Evolutionary conservation across 805 yeast species (phyloP).

Genomic region (Geotrichum ghanense): DNA sequence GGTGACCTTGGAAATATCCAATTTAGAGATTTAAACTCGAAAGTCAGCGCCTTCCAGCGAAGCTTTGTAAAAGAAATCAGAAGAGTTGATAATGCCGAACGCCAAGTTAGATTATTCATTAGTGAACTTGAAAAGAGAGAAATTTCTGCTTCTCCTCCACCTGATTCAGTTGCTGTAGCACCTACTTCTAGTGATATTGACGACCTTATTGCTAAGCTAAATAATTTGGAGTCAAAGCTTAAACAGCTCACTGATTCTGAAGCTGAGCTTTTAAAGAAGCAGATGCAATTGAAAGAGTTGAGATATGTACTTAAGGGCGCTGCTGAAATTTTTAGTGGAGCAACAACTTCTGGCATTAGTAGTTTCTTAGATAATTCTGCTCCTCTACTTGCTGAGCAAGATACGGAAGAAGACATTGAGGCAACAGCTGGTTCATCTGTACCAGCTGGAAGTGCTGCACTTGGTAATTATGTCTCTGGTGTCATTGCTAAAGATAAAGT

Average conservation of each 20-base stretch:
- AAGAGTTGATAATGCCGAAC: slow-evolving; percentile 71
- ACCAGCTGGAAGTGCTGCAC: slow-evolving; percentile 13
- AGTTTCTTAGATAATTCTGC: slow-evolving; percentile 27
- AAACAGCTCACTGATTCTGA: slow-evolving; percentile 58
- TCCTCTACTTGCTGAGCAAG: slow-evolving; percentile 30
- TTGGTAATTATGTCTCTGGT: slow-evolving; percentile 56
- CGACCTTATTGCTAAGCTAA: slow-evolving; percentile 51
- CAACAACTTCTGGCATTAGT: slow-evolving; percentile 23
- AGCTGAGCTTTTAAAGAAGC: slow-evolving; percentile 48
- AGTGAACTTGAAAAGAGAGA: slow-evolving; percentile 22
- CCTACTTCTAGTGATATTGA: slow-evolving; percentile 55
- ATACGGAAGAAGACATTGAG: slow-evolving; percentile 20
- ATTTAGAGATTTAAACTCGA: slow-evolving; percentile 76
- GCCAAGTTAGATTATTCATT: slow-evolving; percentile 51
- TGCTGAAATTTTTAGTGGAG: slow-evolving; percentile 29
- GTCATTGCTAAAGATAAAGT: slow-evolving; percentile 66
- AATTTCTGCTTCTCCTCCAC: slow-evolving; percentile 24
- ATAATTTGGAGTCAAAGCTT: slow-evolving; percentile 62
- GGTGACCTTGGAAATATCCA: slow-evolving; percentile 84
- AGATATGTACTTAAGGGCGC: slow-evolving; percentile 49
- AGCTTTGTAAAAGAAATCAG: slow-evolving; percentile 83
- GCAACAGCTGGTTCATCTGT: slow-evolving; percentile 13
- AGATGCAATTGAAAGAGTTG: slow-evolving; percentile 58
- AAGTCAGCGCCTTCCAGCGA: slow-evolving; percentile 78
- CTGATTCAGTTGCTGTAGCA: slow-evolving; percentile 31